These are phyloP conservation scores for Aspergillus sclerotiicarbonarius DNA, from an alignment of 495 filamentous ascomycete species.

Conservation along the genomic window DNA sequence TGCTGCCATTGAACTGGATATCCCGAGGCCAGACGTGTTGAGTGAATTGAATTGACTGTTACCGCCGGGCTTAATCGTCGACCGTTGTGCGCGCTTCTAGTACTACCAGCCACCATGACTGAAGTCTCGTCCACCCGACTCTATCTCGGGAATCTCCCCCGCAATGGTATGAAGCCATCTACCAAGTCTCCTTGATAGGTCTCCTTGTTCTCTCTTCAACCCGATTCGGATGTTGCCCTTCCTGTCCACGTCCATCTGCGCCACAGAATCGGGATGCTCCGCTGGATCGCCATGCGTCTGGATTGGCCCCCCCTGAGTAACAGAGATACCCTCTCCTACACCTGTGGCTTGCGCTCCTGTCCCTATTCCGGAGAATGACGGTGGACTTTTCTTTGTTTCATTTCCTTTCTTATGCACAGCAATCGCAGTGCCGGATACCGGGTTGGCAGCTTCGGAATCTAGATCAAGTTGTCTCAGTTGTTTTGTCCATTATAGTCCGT, in stretches of 20 bases:
- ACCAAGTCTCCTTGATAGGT: conserved; percentile 27
- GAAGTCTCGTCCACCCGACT: conserved; percentile 90
- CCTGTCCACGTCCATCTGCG: conserved; percentile 9
- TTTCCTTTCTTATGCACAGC: conserved; percentile 7
- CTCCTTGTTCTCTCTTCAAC: conserved; percentile 15
- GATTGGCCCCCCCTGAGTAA: conserved; percentile 11
- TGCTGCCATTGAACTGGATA: conserved; percentile 13
- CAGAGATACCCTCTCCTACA: conserved; percentile 2
- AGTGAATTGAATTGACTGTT: conserved; percentile 1
- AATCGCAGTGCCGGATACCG: conserved; percentile 17
- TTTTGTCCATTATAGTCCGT: conserved; percentile 8
- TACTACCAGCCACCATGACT: conserved; percentile 42
- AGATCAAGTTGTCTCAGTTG: conserved; percentile 22
- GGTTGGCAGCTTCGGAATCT: conserved; percentile 17
- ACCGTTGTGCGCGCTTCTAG: conserved; percentile 6
- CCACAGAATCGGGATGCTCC: conserved; percentile 18
- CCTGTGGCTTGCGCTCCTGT: not conserved
- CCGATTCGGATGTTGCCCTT: conserved; percentile 20
- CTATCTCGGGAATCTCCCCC: conserved; percentile 96
- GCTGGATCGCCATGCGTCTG: conserved; percentile 15
- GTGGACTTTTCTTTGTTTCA: conserved; percentile 12
- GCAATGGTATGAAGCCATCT: conserved; percentile 74
- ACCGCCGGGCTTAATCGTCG: conserved; percentile 3
- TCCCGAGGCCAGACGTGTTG: conserved; percentile 14
- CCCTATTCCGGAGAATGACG: not conserved